Percentiles rank a stretch among this genome's conserved stretches.
Conservation (phyloP, 75 land plant species). For the Sequoiadendron giganteum region DNA sequence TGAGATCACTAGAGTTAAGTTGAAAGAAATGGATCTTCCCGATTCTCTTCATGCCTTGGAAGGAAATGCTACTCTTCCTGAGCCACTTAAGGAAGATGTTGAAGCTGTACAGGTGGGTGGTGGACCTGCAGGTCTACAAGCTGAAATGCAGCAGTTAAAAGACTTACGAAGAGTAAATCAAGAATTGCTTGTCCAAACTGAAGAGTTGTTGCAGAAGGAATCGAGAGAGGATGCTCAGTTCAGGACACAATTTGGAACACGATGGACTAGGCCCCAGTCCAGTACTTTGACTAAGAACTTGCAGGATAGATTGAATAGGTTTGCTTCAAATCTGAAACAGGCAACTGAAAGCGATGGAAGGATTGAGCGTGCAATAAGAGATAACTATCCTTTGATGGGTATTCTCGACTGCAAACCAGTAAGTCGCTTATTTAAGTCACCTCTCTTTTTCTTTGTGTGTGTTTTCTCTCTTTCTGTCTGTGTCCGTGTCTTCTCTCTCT, state of each 20-base stretch:
- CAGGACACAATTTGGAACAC: conserved; percentile 87
- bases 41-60: conserved; percentile 92
- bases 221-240: conserved; percentile 89
- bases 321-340: conserved; percentile 92
- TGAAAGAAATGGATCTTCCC: conserved; percentile 96
- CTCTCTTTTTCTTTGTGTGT: neutral
- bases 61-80: conserved; percentile 68
- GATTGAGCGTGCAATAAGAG: conserved; percentile 88
- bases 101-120: conserved; percentile 93
- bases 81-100: conserved; percentile 85
- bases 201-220: conserved; percentile 93
- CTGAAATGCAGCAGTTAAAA: conserved; percentile 83
- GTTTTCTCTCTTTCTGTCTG: neutral
- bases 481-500: neutral
- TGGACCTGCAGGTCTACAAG: conserved; percentile 87
- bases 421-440: conserved; percentile 10
- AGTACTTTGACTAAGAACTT: conserved; percentile 88
- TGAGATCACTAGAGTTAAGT: conserved; percentile 85
- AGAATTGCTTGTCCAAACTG: conserved; percentile 87
- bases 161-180: conserved; percentile 94
- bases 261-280: conserved; percentile 98
- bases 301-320: conserved; percentile 86
- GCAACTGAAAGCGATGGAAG: conserved; percentile 92
- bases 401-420: conserved; percentile 91
- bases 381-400: conserved; percentile 68